These are phyloP conservation scores for Collybia sp. DNA, from an alignment of 768 basidiomycete genomes.

Conservation along the genomic window DNA sequence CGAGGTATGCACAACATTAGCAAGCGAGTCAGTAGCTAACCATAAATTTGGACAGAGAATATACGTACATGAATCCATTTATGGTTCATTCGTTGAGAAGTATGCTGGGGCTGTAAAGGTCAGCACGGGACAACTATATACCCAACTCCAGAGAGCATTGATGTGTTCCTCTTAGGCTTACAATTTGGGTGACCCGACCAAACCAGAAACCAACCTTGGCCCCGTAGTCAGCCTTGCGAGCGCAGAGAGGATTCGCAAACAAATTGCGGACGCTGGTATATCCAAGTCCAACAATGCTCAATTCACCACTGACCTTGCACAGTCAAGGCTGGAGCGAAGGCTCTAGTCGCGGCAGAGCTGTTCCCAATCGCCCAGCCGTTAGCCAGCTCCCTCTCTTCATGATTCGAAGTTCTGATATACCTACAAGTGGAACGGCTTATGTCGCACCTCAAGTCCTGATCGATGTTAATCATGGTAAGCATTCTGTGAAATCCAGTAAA, in stretches of 20 bases:
- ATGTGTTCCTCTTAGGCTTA: conserved; percentile 48
- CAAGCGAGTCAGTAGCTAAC: too few species aligned
- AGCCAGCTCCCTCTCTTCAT: conserved; percentile 15
- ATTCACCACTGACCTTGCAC: not conserved
- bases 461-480: conserved; percentile 84
- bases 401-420: not conserved
- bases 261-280: conserved; percentile 79
- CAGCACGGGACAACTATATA: not conserved
- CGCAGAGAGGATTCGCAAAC: conserved; percentile 80
- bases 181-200: conserved; percentile 82
- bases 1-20: conserved; percentile 48
- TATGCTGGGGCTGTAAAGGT: conserved; percentile 77
- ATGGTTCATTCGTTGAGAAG: conserved; percentile 71
- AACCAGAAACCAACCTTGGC: conserved; percentile 73
- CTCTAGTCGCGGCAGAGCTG: conserved; percentile 62
- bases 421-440: conserved; percentile 62
- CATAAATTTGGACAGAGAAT: conserved; percentile 53
- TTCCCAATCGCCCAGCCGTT: conserved; percentile 70
- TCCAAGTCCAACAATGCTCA: conserved; percentile 1
- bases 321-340: conserved; percentile 78
- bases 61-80: conserved; percentile 86
- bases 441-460: conserved; percentile 91
- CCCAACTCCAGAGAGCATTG: not conserved
- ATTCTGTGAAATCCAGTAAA: not conserved
- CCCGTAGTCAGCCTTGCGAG: conserved; percentile 90